Conservation (phyloP, 257 asterid genomes). For the Solanum pimpinellifolium region DNA sequence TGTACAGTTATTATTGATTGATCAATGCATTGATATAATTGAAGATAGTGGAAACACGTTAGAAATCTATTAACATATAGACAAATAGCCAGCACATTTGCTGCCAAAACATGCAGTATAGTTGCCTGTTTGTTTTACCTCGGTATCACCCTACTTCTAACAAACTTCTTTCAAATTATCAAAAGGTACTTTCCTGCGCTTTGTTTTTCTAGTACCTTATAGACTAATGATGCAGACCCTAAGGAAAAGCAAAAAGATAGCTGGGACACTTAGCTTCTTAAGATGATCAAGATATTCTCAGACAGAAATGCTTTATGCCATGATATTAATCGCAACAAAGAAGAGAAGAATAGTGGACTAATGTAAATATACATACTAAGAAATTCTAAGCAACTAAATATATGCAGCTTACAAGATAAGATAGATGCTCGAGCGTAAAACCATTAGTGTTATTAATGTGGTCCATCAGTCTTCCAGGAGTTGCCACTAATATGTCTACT, state of each 20-base stretch:
- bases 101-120: background rate
- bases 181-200: background rate
- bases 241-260: background rate
- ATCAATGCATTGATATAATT: background rate
- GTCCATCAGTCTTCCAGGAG: slow-evolving; percentile 94
- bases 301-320: background rate
- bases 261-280: background rate
- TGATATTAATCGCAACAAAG: background rate
- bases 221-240: background rate
- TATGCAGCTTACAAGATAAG: slow-evolving; percentile 62
- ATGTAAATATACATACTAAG: background rate
- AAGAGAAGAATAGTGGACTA: background rate
- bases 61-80: background rate
- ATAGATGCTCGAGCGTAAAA: slow-evolving; percentile 80
- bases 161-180: background rate
- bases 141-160: background rate
- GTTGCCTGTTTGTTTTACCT: background rate
- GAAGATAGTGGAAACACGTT: background rate
- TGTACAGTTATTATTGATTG: background rate
- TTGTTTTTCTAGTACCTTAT: background rate
- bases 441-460: slow-evolving; percentile 85
- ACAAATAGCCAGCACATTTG: background rate
- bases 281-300: background rate
- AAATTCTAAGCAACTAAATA: background rate
- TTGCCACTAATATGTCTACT: slow-evolving; percentile 92